These are phyloP conservation scores for Nicotiana undulata DNA, from an alignment of 257 asterid species.

Conservation along the genomic window DNA sequence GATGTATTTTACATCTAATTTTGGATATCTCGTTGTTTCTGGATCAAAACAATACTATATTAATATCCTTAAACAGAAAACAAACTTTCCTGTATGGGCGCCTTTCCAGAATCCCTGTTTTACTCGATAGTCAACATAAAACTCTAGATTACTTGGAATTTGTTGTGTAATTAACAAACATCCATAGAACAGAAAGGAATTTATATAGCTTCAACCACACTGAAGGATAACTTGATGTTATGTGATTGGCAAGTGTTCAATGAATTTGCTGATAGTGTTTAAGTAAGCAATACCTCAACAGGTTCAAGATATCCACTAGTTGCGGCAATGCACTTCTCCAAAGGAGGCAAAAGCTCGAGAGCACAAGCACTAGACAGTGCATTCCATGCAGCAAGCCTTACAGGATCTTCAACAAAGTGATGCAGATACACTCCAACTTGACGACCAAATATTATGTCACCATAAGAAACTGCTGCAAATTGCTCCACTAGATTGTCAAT, in stretches of 20 bases:
- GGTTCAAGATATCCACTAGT: conserved; percentile 83
- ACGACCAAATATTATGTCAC: conserved; percentile 71
- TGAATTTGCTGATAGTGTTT: not conserved
- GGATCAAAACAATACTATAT: not conserved
- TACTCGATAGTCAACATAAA: not conserved
- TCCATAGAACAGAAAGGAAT: not conserved
- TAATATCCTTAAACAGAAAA: not conserved
- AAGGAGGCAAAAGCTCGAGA: conserved; percentile 79
- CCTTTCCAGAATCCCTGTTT: not conserved
- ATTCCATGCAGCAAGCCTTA: conserved; percentile 74
- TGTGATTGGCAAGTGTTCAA: not conserved
- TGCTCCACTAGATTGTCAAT: conserved; percentile 80
- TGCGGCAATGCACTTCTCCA: conserved; percentile 44
- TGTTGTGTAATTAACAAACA: not conserved
- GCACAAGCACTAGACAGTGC: conserved; percentile 62
- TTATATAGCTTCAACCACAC: not conserved
- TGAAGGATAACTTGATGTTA: not conserved
- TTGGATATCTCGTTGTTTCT: not conserved
- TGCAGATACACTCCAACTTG: conserved; percentile 77
- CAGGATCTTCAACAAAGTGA: conserved; percentile 63
- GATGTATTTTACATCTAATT: not conserved
- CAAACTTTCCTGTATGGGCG: not conserved
- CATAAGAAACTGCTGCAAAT: conserved; percentile 88
- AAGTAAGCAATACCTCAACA: conserved; percentile 54
- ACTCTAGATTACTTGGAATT: not conserved